Percentiles rank a stretch among this genome's conserved stretches.
Conservation (phyloP, 768 basidiomycete species). For the Lactarius hengduanensis region DNA sequence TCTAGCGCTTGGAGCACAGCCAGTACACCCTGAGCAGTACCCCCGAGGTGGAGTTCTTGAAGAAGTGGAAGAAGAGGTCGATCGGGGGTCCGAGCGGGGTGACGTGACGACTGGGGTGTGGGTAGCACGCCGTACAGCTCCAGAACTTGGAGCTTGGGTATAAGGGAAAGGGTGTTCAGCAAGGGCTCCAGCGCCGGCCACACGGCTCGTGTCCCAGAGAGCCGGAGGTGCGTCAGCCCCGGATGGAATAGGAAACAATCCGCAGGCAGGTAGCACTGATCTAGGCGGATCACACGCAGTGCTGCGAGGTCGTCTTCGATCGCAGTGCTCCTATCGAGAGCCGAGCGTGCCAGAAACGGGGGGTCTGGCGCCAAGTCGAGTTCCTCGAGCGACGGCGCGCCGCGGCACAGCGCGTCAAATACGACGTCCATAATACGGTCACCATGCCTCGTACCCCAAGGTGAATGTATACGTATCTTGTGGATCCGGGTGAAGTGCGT, state of each 20-base stretch:
- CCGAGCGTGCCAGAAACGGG: conserved; percentile 6
- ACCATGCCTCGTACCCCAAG: conserved; percentile 24
- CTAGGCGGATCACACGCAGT: conserved; percentile 13
- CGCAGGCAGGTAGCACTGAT: conserved; percentile 5
- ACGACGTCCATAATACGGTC: conserved; percentile 18
- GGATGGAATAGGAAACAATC: conserved; percentile 10
- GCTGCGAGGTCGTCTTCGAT: background rate
- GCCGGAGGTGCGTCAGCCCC: conserved; percentile 14
- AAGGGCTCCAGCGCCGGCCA: conserved; percentile 16
- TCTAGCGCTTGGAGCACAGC: conserved; percentile 1
- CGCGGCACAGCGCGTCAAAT: conserved; percentile 4
- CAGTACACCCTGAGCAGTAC: conserved; percentile 7
- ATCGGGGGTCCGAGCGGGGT: background rate
- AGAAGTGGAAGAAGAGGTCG: conserved; percentile 1
- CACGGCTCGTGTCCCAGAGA: conserved; percentile 3
- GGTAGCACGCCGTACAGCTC: conserved; percentile 18
- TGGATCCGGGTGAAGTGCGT: conserved; percentile 6
- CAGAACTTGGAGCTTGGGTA: conserved; percentile 14
- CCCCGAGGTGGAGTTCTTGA: conserved; percentile 11
- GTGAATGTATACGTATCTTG: conserved; percentile 13
- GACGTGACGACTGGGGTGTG: background rate
- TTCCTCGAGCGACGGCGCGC: conserved; percentile 19
- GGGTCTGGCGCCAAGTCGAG: conserved; percentile 15
- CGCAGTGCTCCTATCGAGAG: background rate
- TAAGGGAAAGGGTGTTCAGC: conserved; percentile 9